Evolutionary conservation across 2,329 filamentous ascomycete species (phyloP), one percentile per base, ranked within the genome.

Genomic region (Fusarium newnesense): DNA sequence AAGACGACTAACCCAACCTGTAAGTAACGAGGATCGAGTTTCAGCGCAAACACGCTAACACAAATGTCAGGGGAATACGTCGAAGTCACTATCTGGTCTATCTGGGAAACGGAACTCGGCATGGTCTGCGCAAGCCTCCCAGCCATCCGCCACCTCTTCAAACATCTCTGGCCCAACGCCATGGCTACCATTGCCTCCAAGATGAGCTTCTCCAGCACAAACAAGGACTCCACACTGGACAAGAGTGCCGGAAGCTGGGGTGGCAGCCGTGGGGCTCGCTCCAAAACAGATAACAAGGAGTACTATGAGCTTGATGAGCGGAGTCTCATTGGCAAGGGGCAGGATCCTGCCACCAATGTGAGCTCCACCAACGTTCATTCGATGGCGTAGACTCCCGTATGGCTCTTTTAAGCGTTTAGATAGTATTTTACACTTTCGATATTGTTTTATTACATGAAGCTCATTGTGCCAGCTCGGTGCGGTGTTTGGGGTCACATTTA

Each of bases 81-180:
- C 4, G 73, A 75, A 16, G 73, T 75, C 6, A 75, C 73, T 1
- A 75, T 75, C 5, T 75, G 73, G 73, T 75, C 73, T 3, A 75
- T 75, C 39, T 75, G 73, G 73, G 73, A 75, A 26, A 75, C 73
- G 4, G 73, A 75, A 37, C 60, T 75, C 15, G 73, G 73, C 40
- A 75, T 75, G 69, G 60, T 75, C 5, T 75, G 73, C 11, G 73
- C 73, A 15, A 73, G 73, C 53, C 50, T 75, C 4, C 73, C 73
- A 3, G 73, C 73, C 12, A 75, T 75, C 24, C 69, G 73, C 4
- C 73, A 75, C 21, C 72, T 75, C 12, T 68, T 62, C 69, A 75
- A 75, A 60, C 69, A 75, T 44, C 30, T 75, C 26, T 75, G 66
- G 62, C 73, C 72, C 13, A 73, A 75, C 43, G 73, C 73, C 10